These are phyloP conservation scores for Evansstolkia leycettana DNA, from an alignment of 495 filamentous ascomycete genomes.

Conservation along the genomic window DNA sequence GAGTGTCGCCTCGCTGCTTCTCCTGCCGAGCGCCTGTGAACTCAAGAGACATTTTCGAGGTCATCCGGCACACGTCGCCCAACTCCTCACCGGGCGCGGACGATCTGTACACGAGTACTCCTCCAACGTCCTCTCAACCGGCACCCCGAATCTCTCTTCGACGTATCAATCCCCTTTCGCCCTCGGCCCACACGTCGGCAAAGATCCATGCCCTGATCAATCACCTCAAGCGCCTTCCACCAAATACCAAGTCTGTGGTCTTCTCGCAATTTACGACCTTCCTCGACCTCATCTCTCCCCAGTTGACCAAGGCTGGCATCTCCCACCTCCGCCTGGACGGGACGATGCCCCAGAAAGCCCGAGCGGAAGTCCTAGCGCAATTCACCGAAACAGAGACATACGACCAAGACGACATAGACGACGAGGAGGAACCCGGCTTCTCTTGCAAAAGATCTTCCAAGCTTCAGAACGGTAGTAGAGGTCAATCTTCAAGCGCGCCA, in stretches of 20 bases:
- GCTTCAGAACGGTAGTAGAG: background rate
- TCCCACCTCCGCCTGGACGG: conserved; percentile 80
- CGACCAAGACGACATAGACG: conserved; percentile 22
- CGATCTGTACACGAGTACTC: conserved; percentile 20
- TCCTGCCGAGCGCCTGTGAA: conserved; percentile 79
- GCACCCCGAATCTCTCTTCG: conserved; percentile 65
- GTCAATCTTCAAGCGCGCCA: conserved; percentile 2
- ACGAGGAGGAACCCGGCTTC: conserved; percentile 10
- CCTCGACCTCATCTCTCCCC: conserved; percentile 75
- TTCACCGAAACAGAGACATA: conserved; percentile 44
- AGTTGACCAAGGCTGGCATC: conserved; percentile 59
- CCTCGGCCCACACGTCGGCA: conserved; percentile 49
- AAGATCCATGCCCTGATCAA: conserved; percentile 74
- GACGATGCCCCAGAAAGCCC: conserved; percentile 73
- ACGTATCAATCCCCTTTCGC: conserved; percentile 59
- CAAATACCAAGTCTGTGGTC: conserved; percentile 75
- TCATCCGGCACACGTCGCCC: conserved; percentile 45
- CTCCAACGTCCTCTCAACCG: conserved; percentile 17
- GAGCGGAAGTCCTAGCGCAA: conserved; percentile 58
- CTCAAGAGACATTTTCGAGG: conserved; percentile 77
- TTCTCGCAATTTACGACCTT: conserved; percentile 98
- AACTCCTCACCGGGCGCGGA: conserved; percentile 16
- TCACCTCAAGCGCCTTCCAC: conserved; percentile 56
- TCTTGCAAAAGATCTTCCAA: background rate
- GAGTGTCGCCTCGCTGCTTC: conserved; percentile 68